Percentiles rank a stretch among this genome's conserved stretches.
phyloP scores from a whole-genome alignment of 2,329 filamentous ascomycete genomes.

The Exutisphaerella laricina region DNA sequence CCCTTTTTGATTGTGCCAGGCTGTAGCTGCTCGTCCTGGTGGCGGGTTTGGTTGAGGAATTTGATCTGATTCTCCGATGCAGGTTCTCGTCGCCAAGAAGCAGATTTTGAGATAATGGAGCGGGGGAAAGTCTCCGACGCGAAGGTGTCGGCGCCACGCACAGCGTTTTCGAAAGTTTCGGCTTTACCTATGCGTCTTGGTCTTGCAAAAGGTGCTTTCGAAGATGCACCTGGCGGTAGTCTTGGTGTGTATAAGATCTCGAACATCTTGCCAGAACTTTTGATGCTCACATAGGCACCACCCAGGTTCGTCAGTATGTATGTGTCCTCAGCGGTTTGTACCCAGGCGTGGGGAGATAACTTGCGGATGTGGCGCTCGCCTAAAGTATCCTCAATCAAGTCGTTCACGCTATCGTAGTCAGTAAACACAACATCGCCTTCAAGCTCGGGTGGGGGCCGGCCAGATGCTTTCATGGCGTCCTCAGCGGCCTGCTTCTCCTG shows the following conservation, averaged over 20 bases:
- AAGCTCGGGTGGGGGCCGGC: slow-evolving; percentile 4
- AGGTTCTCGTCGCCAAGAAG: slow-evolving; percentile 63
- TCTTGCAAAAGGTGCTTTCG: slow-evolving; percentile 56
- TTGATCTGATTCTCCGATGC: slow-evolving; percentile 59
- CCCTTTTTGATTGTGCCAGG: slow-evolving; percentile 65
- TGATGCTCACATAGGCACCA: slow-evolving; percentile 55
- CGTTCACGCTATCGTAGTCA: slow-evolving; percentile 87
- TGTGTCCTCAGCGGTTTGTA: slow-evolving; percentile 63
- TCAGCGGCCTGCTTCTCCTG: slow-evolving; percentile 40
- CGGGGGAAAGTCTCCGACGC: slow-evolving; percentile 35
- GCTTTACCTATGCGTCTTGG: slow-evolving; percentile 64
- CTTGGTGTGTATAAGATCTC: slow-evolving; percentile 40
- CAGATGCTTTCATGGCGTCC: slow-evolving; percentile 10
- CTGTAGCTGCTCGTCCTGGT: slow-evolving; percentile 50
- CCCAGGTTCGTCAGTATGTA: slow-evolving; percentile 64
- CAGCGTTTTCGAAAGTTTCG: slow-evolving; percentile 63
- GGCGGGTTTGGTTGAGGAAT: slow-evolving; percentile 63
- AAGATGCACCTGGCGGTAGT: slow-evolving; percentile 31
- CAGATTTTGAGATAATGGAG: slow-evolving; percentile 59
- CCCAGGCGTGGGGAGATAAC: slow-evolving; percentile 75
- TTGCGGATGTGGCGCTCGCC: slow-evolving; percentile 72
- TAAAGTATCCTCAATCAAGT: slow-evolving; percentile 76
- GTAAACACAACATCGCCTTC: slow-evolving; percentile 65
- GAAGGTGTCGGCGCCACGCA: slow-evolving; percentile 74
- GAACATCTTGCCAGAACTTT: slow-evolving; percentile 36